These are phyloP conservation scores for Nitzschia putrida DNA, from an alignment of 108 stramenopile species.

Conservation along the genomic window DNA sequence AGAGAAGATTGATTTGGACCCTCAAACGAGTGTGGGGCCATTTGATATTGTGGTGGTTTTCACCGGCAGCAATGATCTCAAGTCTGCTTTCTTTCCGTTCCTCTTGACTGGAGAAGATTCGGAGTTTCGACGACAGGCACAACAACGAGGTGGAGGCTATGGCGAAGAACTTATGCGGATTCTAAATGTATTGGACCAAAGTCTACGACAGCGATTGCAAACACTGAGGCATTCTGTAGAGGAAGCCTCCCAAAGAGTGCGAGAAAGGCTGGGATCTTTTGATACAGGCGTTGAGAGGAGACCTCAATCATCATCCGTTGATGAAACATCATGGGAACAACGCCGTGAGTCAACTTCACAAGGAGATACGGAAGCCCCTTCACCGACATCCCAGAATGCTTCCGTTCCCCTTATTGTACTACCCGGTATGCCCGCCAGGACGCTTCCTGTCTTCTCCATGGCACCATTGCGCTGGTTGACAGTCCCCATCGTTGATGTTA, in stretches of 20 bases:
- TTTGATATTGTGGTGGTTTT: slow-evolving; percentile 65
- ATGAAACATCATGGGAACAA: background rate
- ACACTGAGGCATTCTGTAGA: slow-evolving; percentile 19
- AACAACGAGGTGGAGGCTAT: slow-evolving; percentile 22
- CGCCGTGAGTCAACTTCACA: background rate
- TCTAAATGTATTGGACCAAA: slow-evolving; percentile 23
- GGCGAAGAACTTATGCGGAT: slow-evolving; percentile 20
- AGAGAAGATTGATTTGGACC: slow-evolving; percentile 25
- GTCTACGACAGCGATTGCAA: slow-evolving; percentile 17
- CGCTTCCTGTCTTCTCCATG: slow-evolving; percentile 38
- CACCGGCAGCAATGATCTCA: slow-evolving; percentile 64
- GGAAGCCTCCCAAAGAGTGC: slow-evolving; percentile 10
- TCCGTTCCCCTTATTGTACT: slow-evolving; percentile 52
- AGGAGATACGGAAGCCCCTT: background rate
- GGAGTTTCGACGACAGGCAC: slow-evolving; percentile 17
- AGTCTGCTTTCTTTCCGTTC: slow-evolving; percentile 56
- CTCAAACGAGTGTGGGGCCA: slow-evolving; percentile 15
- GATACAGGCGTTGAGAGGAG: background rate
- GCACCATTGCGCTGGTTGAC: slow-evolving; percentile 55
- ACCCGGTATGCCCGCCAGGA: slow-evolving; percentile 50
- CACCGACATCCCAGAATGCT: background rate
- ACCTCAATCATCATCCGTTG: no score
- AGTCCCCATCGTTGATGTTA: slow-evolving; percentile 41
- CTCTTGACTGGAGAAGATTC: slow-evolving; percentile 26
- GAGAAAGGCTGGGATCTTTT: background rate